Conservation (phyloP, 2,329 filamentous ascomycete genomes). For the Aureobasidium sp. region DNA sequence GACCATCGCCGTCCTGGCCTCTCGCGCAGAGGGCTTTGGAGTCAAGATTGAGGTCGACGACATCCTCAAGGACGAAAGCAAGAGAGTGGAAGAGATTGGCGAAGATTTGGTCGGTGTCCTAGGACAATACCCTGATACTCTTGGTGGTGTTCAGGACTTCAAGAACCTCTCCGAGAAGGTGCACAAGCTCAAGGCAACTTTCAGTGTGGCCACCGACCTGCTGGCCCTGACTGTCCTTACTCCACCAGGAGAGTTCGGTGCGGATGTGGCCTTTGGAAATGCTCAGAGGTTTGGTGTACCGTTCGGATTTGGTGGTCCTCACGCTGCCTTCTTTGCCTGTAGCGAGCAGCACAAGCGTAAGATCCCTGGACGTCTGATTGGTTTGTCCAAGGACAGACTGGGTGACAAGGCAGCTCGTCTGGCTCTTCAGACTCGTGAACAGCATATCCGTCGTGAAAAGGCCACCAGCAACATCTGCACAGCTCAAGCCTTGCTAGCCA, state of each 20-base stretch:
- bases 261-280: constrained; percentile 90
- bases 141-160: constrained; percentile 73
- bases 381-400: constrained; percentile 82
- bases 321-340: constrained; percentile 92
- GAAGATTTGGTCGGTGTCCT: constrained; percentile 81
- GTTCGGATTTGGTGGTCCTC: constrained; percentile 87
- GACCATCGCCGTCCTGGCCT: constrained; percentile 75
- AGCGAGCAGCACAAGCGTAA: constrained; percentile 89
- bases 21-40: constrained; percentile 84
- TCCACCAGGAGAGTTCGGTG: constrained; percentile 87
- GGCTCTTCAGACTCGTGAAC: constrained; percentile 86
- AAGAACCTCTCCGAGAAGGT: constrained; percentile 65
- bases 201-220: constrained; percentile 85
- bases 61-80: constrained; percentile 57
- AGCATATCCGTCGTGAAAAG: constrained; percentile 94
- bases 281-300: constrained; percentile 89
- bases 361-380: constrained; percentile 84
- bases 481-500: constrained; percentile 84
- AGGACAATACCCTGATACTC: constrained; percentile 91
- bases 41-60: constrained; percentile 71
- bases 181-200: constrained; percentile 68
- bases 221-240: constrained; percentile 80
- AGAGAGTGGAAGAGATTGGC: constrained; percentile 64
- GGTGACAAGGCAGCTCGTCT: constrained; percentile 75
- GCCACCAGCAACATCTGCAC: constrained; percentile 97